phyloP scores from a whole-genome alignment of 2,329 filamentous ascomycete genomes.

The Balansia obtecta region DNA sequence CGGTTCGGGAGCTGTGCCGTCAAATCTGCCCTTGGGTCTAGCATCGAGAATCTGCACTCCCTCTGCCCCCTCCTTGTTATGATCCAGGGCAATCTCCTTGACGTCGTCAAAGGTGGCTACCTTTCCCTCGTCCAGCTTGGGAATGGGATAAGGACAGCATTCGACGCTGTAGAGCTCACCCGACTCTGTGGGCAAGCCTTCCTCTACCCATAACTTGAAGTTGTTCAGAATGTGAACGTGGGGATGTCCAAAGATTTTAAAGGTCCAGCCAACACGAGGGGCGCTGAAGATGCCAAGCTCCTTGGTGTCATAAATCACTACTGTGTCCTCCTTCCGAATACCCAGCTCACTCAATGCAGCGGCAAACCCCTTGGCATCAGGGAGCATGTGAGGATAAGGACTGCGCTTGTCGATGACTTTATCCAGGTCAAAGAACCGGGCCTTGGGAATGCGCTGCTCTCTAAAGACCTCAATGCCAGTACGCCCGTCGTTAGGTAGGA shows the following conservation, averaged over 20 bases:
- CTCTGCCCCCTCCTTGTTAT: slow-evolving; percentile 72
- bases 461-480: slow-evolving; percentile 72
- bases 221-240: slow-evolving; percentile 90
- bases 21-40: slow-evolving; percentile 65
- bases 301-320: slow-evolving; percentile 88
- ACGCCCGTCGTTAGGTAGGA: slow-evolving; percentile 82
- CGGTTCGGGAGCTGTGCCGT: slow-evolving; percentile 74
- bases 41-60: slow-evolving; percentile 85
- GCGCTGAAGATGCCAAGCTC: slow-evolving; percentile 92
- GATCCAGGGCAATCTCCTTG: slow-evolving; percentile 60
- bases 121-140: slow-evolving; percentile 45
- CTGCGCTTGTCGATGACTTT: slow-evolving; percentile 77
- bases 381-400: slow-evolving; percentile 94
- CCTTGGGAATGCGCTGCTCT: slow-evolving; percentile 71
- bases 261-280: slow-evolving; percentile 86
- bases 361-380: slow-evolving; percentile 67
- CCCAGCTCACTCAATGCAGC: slow-evolving; percentile 81
- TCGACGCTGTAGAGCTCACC: slow-evolving; percentile 59
- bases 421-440: slow-evolving; percentile 94
- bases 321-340: slow-evolving; percentile 72
- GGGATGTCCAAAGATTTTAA: slow-evolving; percentile 78
- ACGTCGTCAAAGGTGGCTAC: slow-evolving; percentile 77
- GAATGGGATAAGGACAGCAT: slow-evolving; percentile 52
- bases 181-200: slow-evolving; percentile 71
- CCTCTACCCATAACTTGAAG: slow-evolving; percentile 83